Base-by-base conservation (phyloP, 306 rosid genomes). In the Citrullus mucosospermus region DNA sequence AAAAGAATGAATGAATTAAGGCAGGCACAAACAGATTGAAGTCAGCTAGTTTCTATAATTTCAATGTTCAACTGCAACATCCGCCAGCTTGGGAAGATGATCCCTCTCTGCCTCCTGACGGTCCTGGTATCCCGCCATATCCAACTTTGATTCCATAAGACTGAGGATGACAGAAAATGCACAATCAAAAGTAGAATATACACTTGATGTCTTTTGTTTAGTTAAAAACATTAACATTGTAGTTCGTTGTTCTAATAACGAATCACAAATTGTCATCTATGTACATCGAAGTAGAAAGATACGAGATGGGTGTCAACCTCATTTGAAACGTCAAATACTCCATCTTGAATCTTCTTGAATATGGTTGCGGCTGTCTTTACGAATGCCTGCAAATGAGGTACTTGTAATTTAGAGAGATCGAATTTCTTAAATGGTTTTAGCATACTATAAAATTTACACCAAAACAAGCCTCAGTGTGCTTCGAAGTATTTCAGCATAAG, bases 71-170 rank as follows among this genome's bases (percentile, higher is more conserved):
- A 92, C 83, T 79, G 91, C 99, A 96, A 83, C 99, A 96, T 78
- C 91, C 87, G 78, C 98, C 98, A 39, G 81, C 90, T 32, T 93
- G 82, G 30, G 99, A 81, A 80, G 97, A 85, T 32, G 97, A 85
- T 55, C 97, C 99, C 82, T 96, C 95, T 84, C 99, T 89, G 83
- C 97, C 96, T 39, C 96, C 97, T 51, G 98, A 87, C 66, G 99
- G 96, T 85, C 99, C 99, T 6, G 99, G 97, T 75, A 96, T 83
- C 78, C 99, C 99, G 51, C 98, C 99, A 75, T 92, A 96, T 76
- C 99, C 99, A 18, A 96, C 96, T 86, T 96, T 96, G 81, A 96
- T 96, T 81, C 99, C 99, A 79, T 96, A 90, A 60, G 99, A 92
- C 99, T 96, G 93, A 88, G 83, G 83, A 76, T 76, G 75, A 80